Evolutionary conservation across 2,329 filamentous ascomycete species (phyloP).

Genomic region (Monosporascus sp.): DNA sequence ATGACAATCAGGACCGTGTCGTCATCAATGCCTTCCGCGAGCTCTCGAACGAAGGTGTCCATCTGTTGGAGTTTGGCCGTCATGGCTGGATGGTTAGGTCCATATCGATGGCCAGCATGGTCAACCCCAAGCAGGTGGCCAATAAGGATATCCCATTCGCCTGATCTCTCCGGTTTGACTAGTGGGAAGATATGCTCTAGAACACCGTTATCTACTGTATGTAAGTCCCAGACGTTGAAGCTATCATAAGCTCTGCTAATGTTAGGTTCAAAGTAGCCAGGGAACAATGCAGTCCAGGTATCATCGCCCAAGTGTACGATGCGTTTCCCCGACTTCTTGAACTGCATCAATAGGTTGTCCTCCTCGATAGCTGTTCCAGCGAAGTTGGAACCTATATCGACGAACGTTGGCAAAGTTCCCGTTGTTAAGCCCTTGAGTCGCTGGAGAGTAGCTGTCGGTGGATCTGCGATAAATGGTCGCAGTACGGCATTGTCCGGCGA

Average conservation of each 20-base stretch:
- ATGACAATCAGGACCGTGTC: constrained; percentile 87
- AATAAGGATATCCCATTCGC: constrained; percentile 88
- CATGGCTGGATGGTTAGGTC: constrained; percentile 90
- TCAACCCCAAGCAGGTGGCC: constrained; percentile 94
- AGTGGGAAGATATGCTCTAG: constrained; percentile 85
- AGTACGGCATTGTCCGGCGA: constrained; percentile 80
- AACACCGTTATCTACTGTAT: constrained; percentile 95
- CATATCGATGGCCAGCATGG: constrained; percentile 94
- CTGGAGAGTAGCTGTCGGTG: constrained; percentile 89
- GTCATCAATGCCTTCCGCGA: constrained; percentile 71
- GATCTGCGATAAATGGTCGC: constrained; percentile 92
- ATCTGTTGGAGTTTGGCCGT: constrained; percentile 85
- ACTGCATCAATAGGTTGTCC: constrained; percentile 68
- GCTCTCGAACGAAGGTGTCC: constrained; percentile 69
- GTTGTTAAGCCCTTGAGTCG: constrained; percentile 91
- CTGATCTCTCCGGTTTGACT: constrained; percentile 56
- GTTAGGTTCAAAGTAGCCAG: constrained; percentile 83
- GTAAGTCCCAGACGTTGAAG: constrained; percentile 96
- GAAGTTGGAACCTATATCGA: constrained; percentile 92
- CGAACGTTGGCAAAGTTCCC: constrained; percentile 88
- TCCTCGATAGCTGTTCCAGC: constrained; percentile 93
- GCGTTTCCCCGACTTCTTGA: constrained; percentile 59
- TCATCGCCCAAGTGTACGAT: constrained; percentile 96
- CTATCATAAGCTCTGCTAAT: constrained; percentile 89
- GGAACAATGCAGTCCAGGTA: constrained; percentile 92